Evolutionary conservation across 495 filamentous ascomycete species (phyloP), one percentile per base, ranked within the genome.

Genomic region (Daldinia caldariorum): DNA sequence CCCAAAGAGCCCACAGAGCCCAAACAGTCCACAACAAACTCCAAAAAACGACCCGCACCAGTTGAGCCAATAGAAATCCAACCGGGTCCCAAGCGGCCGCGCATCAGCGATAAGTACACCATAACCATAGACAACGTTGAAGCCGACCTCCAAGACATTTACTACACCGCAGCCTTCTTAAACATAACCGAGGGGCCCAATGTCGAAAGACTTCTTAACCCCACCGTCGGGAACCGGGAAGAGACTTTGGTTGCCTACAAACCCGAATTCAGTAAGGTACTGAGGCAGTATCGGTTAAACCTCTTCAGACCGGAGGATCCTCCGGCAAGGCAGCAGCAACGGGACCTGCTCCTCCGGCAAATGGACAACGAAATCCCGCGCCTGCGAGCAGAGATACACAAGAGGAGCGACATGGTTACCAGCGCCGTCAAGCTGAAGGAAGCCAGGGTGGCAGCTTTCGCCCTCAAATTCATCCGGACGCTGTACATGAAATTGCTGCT

Each of bases 101-200:
- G 63, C 5, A 4, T 6, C 6, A 22, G 9, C 16, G 12, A 4
- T 13, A 51, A 43, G 6, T 67, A 72, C 18, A 61, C 14, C 2
- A 73, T 73, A 65, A 59, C 14, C 7, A 31, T 56, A 14, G 45
- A 49, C 0, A 49, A 69, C 10, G 68, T 49, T 4, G 29, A 47
- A 0, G 64, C 69, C 7, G 72, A 74, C 32, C 37, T 74, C 4
- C 22, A 53, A 12, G 58, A 69, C 10, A 31, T 68, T 10, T 63
- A 71, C 10, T 43, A 37, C 38, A 65, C 66, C 7, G 63, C 45
- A 6, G 31, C 1, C 0, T 62, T 60, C 7, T 9, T 38, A 20
- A 58, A 22, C 16, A 16, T 55, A 0, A 12, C 3, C 1, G 5
- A 43, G 6, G 22, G 59, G 26, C 60, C 59, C 9, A 13, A 2